Conservation (phyloP, 768 basidiomycete genomes). For the Kwoniella sp. region DNA sequence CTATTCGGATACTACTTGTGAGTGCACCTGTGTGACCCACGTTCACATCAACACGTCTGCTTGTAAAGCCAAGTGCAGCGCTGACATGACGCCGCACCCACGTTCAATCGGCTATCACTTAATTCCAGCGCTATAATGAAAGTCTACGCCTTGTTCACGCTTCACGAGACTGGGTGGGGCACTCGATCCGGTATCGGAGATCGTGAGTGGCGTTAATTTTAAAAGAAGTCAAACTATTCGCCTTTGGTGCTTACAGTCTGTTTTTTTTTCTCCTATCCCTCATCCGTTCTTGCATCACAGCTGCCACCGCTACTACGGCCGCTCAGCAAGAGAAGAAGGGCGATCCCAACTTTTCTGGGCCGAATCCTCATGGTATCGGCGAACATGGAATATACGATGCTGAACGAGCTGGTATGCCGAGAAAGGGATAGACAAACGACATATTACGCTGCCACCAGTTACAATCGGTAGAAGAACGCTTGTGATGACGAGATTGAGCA, state of each 20-base stretch:
- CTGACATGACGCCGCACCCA: slow-evolving; percentile 25
- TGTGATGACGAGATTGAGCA: too few species aligned
- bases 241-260: too few species aligned
- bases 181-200: slow-evolving; percentile 93
- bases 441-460: too few species aligned
- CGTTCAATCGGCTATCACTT: too few species aligned
- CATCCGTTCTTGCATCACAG: not conserved
- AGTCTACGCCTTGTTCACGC: slow-evolving; percentile 81
- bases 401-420: slow-evolving; percentile 43
- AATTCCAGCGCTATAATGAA: slow-evolving; percentile 76
- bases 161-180: slow-evolving; percentile 96
- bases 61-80: not conserved
- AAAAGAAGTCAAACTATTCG: not conserved
- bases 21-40: slow-evolving; percentile 30
- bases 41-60: not conserved
- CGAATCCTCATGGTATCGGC: slow-evolving; percentile 5
- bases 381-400: slow-evolving; percentile 42
- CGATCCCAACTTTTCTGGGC: slow-evolving; percentile 14
- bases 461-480: not conserved
- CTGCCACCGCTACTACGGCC: slow-evolving; percentile 43
- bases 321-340: slow-evolving; percentile 44
- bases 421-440: slow-evolving; percentile 29
- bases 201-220: slow-evolving; percentile 55
- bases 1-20: slow-evolving; percentile 87
- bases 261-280: too few species aligned